Evolutionary conservation across 768 basidiomycete species (phyloP).

Genomic region (Atractiella rhizophila): DNA sequence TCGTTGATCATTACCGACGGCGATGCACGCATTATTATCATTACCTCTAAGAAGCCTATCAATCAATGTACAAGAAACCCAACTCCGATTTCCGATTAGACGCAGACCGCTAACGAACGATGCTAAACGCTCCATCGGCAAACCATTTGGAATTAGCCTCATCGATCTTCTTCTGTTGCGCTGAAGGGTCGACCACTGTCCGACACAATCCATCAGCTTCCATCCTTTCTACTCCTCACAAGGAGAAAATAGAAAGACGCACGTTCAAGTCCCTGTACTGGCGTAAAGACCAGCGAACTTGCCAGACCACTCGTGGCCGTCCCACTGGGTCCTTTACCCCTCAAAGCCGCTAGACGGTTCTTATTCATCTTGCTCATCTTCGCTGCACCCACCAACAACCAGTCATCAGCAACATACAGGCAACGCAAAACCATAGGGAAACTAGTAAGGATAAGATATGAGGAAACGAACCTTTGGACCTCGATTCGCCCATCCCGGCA

Average conservation of each 20-base stretch:
- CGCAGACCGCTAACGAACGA: too few species aligned
- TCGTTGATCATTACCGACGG: too few species aligned
- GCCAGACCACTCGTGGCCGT: conserved; percentile 52
- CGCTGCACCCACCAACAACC: conserved; percentile 28
- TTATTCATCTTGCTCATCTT: conserved; percentile 91
- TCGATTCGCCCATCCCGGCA: conserved; percentile 60
- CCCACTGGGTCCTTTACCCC: conserved; percentile 30
- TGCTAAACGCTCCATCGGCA: conserved; percentile 26
- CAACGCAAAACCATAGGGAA: background rate
- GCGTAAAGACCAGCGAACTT: conserved; percentile 78
- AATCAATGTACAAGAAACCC: too few species aligned
- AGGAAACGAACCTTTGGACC: conserved; percentile 49
- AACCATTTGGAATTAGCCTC: conserved; percentile 98
- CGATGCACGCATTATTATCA: too few species aligned
- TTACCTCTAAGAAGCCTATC: too few species aligned
- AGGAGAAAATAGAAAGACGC: background rate
- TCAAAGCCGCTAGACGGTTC: conserved; percentile 60
- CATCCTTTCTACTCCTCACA: too few species aligned
- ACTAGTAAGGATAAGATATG: background rate
- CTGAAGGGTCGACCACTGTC: conserved; percentile 73
- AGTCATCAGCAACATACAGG: background rate
- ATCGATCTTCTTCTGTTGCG: conserved; percentile 53
- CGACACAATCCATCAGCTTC: too few species aligned
- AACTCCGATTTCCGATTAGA: too few species aligned
- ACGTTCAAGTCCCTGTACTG: conserved; percentile 47